A percentile compares a stretch with the other conserved stretches of the same genome.
phyloP scores from a whole-genome alignment of 2,329 filamentous ascomycete genomes.

The Xylaria polymorpha region DNA sequence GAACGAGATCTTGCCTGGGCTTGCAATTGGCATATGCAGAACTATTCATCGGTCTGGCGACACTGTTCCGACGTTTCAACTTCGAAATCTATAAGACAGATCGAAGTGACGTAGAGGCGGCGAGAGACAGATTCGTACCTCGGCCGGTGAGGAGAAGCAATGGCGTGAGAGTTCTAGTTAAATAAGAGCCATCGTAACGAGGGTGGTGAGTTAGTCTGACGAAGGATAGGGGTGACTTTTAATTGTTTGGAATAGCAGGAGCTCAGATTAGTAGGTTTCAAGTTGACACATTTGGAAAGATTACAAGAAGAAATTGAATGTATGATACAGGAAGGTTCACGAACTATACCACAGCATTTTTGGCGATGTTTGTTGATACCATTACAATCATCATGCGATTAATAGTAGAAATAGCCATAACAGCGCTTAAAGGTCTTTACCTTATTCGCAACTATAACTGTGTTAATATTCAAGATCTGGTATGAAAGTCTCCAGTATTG shows the following conservation, averaged over 20 bases:
- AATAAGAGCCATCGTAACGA: background rate
- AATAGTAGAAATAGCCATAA: no score
- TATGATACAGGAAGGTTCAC: no score
- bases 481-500: no score
- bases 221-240: background rate
- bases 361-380: no score
- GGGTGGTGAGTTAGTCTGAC: background rate
- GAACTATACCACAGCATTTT: no score
- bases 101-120: slow-evolving; percentile 6
- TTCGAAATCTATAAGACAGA: slow-evolving; percentile 12
- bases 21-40: slow-evolving; percentile 21
- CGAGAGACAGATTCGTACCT: slow-evolving; percentile 7
- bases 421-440: no score
- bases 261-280: background rate
- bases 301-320: background rate
- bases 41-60: slow-evolving; percentile 15
- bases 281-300: background rate
- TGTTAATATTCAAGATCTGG: no score
- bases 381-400: no score
- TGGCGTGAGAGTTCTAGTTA: slow-evolving; percentile 9
- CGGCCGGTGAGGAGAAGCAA: background rate
- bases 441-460: no score
- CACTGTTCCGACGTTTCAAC: slow-evolving; percentile 12
- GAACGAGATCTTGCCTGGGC: slow-evolving; percentile 15
- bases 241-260: background rate